A percentile compares a stretch with the other conserved stretches of the same genome.
Conservation (phyloP, 164 flowering plant species). For the Macadamia integrifolia region DNA sequence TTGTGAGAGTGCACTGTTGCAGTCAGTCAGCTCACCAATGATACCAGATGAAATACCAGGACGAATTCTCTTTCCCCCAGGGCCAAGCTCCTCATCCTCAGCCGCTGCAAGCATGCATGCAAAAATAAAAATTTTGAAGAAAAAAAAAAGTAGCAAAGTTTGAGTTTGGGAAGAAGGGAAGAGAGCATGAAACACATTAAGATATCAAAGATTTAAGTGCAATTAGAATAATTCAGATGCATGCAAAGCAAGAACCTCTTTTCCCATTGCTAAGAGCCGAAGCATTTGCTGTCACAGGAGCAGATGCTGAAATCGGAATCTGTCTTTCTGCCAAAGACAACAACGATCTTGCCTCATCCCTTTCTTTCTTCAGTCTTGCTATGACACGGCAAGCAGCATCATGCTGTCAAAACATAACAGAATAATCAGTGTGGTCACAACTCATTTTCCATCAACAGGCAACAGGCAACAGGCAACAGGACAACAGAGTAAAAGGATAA, state of each 20-base stretch:
- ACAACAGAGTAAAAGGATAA: no score
- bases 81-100: constrained; percentile 64
- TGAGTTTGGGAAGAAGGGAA: no score
- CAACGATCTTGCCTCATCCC: constrained; percentile 84
- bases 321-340: constrained; percentile 84
- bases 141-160: no score
- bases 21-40: constrained; percentile 76
- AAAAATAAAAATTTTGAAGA: no score
- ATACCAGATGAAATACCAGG: constrained; percentile 64
- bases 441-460: no score
- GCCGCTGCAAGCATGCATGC: constrained; percentile 31
- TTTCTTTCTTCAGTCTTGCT: constrained; percentile 94
- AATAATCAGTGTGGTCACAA: background rate
- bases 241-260: constrained; percentile 53
- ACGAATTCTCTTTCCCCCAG: constrained; percentile 57
- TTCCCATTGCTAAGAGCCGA: constrained; percentile 68
- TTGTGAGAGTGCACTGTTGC: constrained; percentile 78
- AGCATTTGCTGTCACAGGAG: constrained; percentile 32
- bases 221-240: background rate
- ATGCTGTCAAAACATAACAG: constrained; percentile 49
- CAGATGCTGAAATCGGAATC: constrained; percentile 40
- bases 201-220: background rate
- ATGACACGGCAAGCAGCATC: constrained; percentile 99
- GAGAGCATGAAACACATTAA: background rate
- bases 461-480: no score